Evolutionary conservation across 305 asterid species (phyloP).

Genomic region (Plantago rigida): DNA sequence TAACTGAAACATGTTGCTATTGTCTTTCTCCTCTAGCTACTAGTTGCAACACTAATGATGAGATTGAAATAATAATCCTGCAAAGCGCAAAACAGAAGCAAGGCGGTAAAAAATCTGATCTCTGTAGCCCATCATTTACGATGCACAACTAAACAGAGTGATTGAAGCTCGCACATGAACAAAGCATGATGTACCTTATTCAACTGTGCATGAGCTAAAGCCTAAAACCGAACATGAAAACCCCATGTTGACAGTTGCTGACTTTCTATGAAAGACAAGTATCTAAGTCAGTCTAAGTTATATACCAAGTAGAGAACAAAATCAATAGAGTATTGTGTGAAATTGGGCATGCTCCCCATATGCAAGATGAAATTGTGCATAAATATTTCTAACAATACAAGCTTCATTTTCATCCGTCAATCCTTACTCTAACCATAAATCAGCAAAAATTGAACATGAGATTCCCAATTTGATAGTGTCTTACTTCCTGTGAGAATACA

Average conservation of each 20-base stretch:
- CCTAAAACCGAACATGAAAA: background rate
- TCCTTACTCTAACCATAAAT: background rate
- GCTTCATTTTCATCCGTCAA: background rate
- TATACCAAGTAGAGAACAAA: background rate
- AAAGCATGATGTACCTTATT: background rate
- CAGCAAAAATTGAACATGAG: background rate
- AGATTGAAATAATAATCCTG: conserved; percentile 23
- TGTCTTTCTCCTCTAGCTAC: conserved; percentile 15
- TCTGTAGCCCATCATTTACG: conserved; percentile 5
- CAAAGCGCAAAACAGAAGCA: conserved; percentile 20
- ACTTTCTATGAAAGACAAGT: background rate
- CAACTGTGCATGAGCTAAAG: background rate
- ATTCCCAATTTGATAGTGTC: background rate
- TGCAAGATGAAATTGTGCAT: no score
- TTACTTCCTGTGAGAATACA: background rate
- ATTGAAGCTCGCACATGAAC: background rate
- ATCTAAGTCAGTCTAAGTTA: background rate
- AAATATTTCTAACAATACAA: no score
- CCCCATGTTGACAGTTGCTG: background rate
- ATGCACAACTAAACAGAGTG: background rate
- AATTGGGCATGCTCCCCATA: no score
- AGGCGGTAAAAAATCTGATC: conserved; percentile 10
- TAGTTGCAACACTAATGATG: conserved; percentile 6
- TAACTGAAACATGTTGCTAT: conserved; percentile 14
- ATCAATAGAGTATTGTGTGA: no score